Conservation (phyloP, 192 early-diverging fungal genomes). For the Rhizophagus clarus region DNA sequence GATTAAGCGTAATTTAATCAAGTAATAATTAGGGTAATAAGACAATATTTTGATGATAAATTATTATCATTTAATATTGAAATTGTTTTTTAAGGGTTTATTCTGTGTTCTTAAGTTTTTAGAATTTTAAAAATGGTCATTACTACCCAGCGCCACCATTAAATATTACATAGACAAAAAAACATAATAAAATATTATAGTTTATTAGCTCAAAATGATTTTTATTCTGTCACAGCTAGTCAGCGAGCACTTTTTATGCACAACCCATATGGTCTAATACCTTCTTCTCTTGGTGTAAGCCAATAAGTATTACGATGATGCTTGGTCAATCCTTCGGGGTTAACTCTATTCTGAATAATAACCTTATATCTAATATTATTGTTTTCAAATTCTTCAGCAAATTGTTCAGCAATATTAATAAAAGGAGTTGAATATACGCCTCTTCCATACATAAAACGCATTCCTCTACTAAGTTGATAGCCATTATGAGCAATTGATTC, state of each 20-base stretch:
- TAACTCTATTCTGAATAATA: not conserved
- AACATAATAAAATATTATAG: too few species aligned
- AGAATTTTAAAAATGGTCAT: too few species aligned
- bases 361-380: not conserved
- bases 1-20: too few species aligned
- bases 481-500: not conserved
- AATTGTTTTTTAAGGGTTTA: too few species aligned
- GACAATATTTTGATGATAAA: too few species aligned
- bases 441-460: not conserved
- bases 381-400: not conserved
- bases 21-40: too few species aligned
- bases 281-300: not conserved
- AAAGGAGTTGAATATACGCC: not conserved
- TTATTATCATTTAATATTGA: too few species aligned
- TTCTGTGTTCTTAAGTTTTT: too few species aligned
- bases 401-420: not conserved
- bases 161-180: too few species aligned
- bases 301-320: not conserved
- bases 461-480: not conserved
- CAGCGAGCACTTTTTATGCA: not conserved
- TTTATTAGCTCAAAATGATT: too few species aligned
- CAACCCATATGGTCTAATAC: conserved; percentile 1
- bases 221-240: too few species aligned
- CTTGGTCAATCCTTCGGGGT: not conserved
- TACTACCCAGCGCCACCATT: too few species aligned